Evolutionary conservation across 768 basidiomycete species (phyloP), one percentile per base, ranked within the genome.

Genomic region (Mycena albidolilacea): DNA sequence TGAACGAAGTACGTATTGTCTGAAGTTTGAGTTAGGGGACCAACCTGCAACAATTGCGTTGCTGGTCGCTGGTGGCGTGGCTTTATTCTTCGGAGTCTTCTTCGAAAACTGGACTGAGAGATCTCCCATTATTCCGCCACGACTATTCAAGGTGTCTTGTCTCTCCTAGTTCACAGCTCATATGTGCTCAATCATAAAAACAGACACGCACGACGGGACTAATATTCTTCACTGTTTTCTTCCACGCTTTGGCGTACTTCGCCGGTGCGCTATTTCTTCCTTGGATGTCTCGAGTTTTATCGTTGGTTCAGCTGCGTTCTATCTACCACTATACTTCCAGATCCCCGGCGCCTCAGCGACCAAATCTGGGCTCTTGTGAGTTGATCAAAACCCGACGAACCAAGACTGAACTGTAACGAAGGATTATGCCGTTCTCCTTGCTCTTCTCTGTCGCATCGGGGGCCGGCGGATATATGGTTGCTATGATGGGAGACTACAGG

Each of bases 311-410:
- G 88, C 87, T 23, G 87, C 89, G 58, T 92, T 82, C 78, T 95
- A 95, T 75, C 85, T 96, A 4, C 94, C 94, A 0, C 78, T 95
- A 1, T 96, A 93, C 78, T 96, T 87, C 82, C 94, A 96, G 83
- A 88, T 92, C 5, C 87, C 94, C 5, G 94, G 94, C 2, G 86
- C 93, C 0, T 92, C 92, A 11, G 92, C 94, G 8, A 94, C 93
- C 0, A 85, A 82, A 62, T 87, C 93, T 23, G 93, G 92, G 59
- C 85, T 95, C 41, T 85, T 88, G 92, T 91, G 80, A 81, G 85
- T 63, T 8, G 65, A 61, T 58, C 52, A 15, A 67, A 37, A 23
- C n/a, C 23, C 68, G 10, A 41, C 15, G 37, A 21, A 9, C 12
- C 7, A 10, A 44, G 17, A 30, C 23, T 52, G 23, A 62, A 37